A percentile compares a stretch with the other conserved stretches of the same genome.
Evolutionary conservation across 345 rosid genomes (phyloP).

Genomic region (Populus pruinosa): DNA sequence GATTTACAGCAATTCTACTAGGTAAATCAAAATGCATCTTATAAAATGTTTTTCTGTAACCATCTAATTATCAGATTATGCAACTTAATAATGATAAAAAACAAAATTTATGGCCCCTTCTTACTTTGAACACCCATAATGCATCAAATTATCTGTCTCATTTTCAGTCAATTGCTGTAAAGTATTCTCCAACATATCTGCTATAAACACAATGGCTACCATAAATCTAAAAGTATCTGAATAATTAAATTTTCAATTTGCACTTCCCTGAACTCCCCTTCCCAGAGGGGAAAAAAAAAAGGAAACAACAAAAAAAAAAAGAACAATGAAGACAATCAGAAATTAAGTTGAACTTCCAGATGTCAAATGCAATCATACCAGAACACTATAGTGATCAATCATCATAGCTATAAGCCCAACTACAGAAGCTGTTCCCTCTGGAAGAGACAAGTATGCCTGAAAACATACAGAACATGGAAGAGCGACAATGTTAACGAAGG

Average conservation of each 20-base stretch:
- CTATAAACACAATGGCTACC: neutral
- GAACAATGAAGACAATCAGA: neutral
- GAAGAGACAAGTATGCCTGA: conserved; percentile 91
- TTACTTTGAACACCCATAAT: neutral
- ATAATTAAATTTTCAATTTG: neutral
- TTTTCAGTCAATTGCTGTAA: neutral
- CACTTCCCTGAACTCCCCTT: neutral
- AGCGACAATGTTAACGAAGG: neutral
- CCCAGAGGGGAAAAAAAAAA: neutral
- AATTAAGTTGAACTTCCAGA: neutral
- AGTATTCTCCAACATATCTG: neutral
- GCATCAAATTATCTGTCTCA: neutral
- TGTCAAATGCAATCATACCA: conserved; percentile 48
- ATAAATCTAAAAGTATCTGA: neutral
- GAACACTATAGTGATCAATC: conserved; percentile 86
- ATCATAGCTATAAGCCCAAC: conserved; percentile 96
- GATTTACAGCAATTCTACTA: neutral
- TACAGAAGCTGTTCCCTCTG: conserved; percentile 92
- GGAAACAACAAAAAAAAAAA: neutral
- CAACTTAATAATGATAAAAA: neutral
- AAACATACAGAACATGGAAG: neutral
- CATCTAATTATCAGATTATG: neutral
- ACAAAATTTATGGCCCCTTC: neutral
- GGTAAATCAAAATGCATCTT: neutral
- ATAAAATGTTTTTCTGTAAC: neutral